Base-by-base conservation (phyloP, 192 early-diverging fungal species). In the Coemansia biformis region DNA sequence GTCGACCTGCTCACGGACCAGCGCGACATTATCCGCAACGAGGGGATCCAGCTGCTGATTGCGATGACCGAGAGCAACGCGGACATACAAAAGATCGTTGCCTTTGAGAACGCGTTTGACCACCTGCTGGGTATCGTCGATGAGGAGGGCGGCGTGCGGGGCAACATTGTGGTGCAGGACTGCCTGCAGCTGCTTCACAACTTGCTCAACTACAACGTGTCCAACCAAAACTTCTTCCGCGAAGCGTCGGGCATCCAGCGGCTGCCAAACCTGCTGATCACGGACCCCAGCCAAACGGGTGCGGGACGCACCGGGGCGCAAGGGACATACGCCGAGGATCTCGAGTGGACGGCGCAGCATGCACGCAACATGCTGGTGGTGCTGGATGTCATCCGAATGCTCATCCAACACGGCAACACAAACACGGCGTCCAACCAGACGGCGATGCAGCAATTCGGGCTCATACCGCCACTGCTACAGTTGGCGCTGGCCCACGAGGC, bases 11-110 rank as follows among this genome's bases (percentile, higher is more conserved):
- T 99, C 45, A 88, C 93, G 36, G 93, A 96, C 53, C 80, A 80
- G 39, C 83, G 90, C 35, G 96, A 99, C 39, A 91, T 94, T 63
- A 91, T 99, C 43, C 81, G 96, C 50, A 99, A 95, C 76, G 93
- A 96, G 82, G 90, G 90, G 7, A 75, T 99, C 9, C 68, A 95
- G 51, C 65, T 99, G 21, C 52, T 99, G 57, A 96, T 96, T 44
- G 79, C 88, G 0, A 78, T 99, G 36, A 94, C 93, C n/a, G 80
- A 88, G 42, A 81, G 75, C 34, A 94, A 95, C 66, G 87, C 91
- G 9, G 94, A 97, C 46, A 87, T 99, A 19, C 96, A 99, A 76
- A 97, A 99, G 78, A 91, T 99, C 51, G 89, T 99, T 39, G 95
- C 96, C 12, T 99, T 99, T 74, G 90, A 97, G 48, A 94, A 90